These are phyloP conservation scores for Hypomontagnella monticulosa DNA, from an alignment of 495 filamentous ascomycete genomes.

Conservation along the genomic window DNA sequence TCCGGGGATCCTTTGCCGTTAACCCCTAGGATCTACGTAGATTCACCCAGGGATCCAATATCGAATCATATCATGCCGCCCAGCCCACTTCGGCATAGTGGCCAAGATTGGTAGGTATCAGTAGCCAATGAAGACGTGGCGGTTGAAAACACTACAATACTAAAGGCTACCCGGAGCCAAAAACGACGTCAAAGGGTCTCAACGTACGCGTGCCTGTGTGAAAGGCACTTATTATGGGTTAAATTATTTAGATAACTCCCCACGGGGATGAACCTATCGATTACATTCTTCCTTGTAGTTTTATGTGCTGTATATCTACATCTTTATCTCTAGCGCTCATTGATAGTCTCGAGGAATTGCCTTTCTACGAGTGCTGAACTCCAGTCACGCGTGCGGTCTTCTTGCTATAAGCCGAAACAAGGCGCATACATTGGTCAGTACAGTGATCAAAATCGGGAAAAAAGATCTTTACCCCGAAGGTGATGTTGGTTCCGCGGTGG, in stretches of 20 bases:
- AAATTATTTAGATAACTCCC: background rate
- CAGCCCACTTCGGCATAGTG: conserved; percentile 31
- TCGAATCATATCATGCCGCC: conserved; percentile 26
- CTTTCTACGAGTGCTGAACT: too few relatives aligned
- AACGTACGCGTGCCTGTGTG: background rate
- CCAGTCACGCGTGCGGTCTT: background rate
- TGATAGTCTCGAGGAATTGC: too few relatives aligned
- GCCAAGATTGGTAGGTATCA: conserved; percentile 27
- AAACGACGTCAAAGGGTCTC: conserved; percentile 21
- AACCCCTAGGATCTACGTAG: conserved; percentile 27
- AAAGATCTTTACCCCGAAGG: background rate
- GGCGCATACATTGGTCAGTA: background rate
- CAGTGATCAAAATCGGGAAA: background rate
- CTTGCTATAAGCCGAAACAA: background rate
- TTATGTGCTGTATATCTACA: too few relatives aligned
- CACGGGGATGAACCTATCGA: background rate
- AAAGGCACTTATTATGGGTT: conserved; percentile 18
- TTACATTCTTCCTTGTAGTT: background rate
- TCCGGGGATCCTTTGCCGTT: conserved; percentile 19
- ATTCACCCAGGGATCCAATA: conserved; percentile 34
- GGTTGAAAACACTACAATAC: conserved; percentile 39
- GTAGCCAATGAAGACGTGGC: conserved; percentile 31
- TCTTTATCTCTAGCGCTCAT: too few relatives aligned
- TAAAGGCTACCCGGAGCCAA: conserved; percentile 27
- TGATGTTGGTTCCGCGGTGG: background rate